Evolutionary conservation across 2,329 filamentous ascomycete species (phyloP), one percentile per base, ranked within the genome.

Genomic region (Nectriaceae sp.): DNA sequence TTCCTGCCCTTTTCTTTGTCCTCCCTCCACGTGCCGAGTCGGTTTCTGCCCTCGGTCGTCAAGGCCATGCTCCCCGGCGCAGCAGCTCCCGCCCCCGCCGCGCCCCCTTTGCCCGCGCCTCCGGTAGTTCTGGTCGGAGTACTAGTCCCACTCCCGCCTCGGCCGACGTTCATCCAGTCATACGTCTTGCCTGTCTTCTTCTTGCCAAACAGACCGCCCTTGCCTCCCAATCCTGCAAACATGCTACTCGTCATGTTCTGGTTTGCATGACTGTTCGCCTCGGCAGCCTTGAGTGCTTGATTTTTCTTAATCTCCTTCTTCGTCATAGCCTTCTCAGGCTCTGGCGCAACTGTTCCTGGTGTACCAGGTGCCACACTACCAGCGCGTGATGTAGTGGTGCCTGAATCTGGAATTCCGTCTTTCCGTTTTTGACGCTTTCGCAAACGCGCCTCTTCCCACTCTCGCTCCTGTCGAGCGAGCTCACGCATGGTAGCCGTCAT

Each of bases 281-380:
- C 90, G 0, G 84, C 88, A 19, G 86, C 81, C 59, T 88, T 89
- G 50, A 90, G 86, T n/a, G 84, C 82, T 57, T 87, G 79, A 55
- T 85, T 88, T 68, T 87, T 90, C 65, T 87, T 83, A 52, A 77
- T 78, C 67, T 96, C 91, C 72, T 97, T 97, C 77, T 97, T 97
- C 4, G 87, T 88, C 43, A 89, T 78, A 3, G 84, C 78, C 67
- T 91, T 93, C 56, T 82, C 78, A 1, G 75, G 66, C 45, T 88
- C 85, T 1, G 85, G 80, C 1, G 85, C 83, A 36, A 82, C 77
- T 2, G 82, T 75, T 5, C 82, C 83, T 3, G 85, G 82, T 1
- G 83, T 86, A 3, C 79, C 79, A 11, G 82, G 77, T 15, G 82
- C 82, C 11, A 78, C 74, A 20, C 82, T 82, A 13, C 82, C 77